A percentile compares a stretch with the other conserved stretches of the same genome.
phyloP scores from a whole-genome alignment of 257 asterid species.

The Gardenia jasminoides region DNA sequence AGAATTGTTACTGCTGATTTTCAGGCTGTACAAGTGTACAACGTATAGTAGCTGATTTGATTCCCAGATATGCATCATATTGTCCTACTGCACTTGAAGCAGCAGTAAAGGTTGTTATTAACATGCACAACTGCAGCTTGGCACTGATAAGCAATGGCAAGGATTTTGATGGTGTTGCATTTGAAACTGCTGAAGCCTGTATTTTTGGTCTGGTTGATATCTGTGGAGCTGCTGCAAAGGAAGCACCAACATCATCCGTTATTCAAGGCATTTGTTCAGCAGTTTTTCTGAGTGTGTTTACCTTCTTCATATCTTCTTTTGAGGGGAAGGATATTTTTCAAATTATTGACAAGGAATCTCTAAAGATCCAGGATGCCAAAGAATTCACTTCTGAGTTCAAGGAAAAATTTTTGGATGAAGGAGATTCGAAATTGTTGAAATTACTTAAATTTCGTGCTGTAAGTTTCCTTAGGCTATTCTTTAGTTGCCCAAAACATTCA shows the following conservation, averaged over 20 bases:
- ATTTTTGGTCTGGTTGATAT: constrained; percentile 70
- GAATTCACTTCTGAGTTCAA: constrained; percentile 49
- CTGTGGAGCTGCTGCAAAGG: constrained; percentile 59
- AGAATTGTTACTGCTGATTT: constrained; percentile 10
- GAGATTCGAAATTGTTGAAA: constrained; percentile 44
- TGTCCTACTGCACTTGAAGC: constrained; percentile 84
- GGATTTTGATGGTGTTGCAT: constrained; percentile 67
- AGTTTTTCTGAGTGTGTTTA: constrained; percentile 56
- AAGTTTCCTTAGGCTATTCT: constrained; percentile 61
- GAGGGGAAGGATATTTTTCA: constrained; percentile 67
- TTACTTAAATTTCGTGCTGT: constrained; percentile 64
- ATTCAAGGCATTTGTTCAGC: constrained; percentile 57
- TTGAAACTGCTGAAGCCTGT: constrained; percentile 82
- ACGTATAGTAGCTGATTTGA: constrained; percentile 67
- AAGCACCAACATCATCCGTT: constrained; percentile 55
- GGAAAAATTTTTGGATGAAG: constrained; percentile 53
- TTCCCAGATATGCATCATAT: constrained; percentile 74
- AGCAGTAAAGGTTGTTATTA: constrained; percentile 59
- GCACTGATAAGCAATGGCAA: constrained; percentile 52
- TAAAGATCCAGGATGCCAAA: constrained; percentile 48
- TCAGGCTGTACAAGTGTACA: constrained; percentile 69
- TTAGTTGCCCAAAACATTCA: constrained; percentile 60
- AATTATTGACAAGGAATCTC: constrained; percentile 56
- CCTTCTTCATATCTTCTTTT: constrained; percentile 65
- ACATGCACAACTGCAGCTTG: constrained; percentile 61